Percentiles rank a stretch among this genome's conserved stretches.
Conservation (phyloP, 73 alveolate genomes). For the Blepharisma japonicum region DNA sequence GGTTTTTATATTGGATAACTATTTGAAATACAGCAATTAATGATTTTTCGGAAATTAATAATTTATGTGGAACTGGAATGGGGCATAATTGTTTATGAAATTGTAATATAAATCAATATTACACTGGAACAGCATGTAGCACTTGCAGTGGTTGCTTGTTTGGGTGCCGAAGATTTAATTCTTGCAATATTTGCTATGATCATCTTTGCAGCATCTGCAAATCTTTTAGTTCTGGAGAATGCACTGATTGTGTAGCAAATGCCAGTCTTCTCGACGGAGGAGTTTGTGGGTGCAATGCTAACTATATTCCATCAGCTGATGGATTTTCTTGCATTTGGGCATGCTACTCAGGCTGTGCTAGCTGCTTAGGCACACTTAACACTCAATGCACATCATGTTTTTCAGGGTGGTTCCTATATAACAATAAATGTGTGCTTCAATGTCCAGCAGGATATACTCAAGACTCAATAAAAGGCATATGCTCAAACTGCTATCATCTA, state of each 20-base stretch:
- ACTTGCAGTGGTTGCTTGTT: too few species aligned
- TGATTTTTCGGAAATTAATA: too few species aligned
- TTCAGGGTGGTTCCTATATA: not conserved
- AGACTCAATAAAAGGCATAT: not conserved
- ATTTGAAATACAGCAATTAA: too few species aligned
- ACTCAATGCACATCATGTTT: not conserved
- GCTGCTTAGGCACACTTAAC: not conserved
- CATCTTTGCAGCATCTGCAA: not conserved
- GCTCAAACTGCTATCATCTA: not conserved
- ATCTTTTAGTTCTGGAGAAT: not conserved
- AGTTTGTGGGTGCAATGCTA: not conserved
- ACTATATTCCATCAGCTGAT: not conserved
- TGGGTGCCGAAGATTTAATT: too few species aligned
- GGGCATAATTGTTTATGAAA: too few species aligned
- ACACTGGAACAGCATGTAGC: too few species aligned
- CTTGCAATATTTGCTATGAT: not conserved
- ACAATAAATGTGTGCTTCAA: not conserved
- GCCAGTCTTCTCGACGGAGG: not conserved
- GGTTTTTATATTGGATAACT: too few species aligned
- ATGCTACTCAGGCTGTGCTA: not conserved
- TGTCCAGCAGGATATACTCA: not conserved
- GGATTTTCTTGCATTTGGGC: not conserved
- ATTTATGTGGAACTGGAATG: too few species aligned
- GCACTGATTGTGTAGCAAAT: slow-evolving; percentile 4
- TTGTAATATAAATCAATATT: too few species aligned